These are phyloP conservation scores for Alternaria triticimaculans DNA, from an alignment of 2,329 filamentous ascomycete genomes.

Conservation along the genomic window DNA sequence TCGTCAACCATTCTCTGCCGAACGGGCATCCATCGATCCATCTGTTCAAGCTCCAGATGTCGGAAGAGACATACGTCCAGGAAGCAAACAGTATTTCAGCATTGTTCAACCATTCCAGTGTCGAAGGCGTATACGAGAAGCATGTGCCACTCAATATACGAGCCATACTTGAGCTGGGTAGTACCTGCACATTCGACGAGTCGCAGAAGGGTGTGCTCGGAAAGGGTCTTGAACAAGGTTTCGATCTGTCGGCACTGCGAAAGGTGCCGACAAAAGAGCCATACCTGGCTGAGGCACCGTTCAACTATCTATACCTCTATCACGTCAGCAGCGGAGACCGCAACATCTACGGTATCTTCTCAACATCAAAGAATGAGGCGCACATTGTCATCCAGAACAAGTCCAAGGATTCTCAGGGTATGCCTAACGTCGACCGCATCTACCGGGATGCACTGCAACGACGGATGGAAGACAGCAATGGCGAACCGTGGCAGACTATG, in stretches of 20 bases:
- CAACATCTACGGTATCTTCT: conserved; percentile 94
- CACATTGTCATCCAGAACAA: conserved; percentile 89
- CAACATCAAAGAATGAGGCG: conserved; percentile 78
- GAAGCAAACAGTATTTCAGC: conserved; percentile 82
- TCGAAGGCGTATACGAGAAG: conserved; percentile 97
- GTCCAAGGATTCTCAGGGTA: conserved; percentile 78
- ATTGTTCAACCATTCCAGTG: conserved; percentile 89
- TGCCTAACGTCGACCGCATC: conserved; percentile 89
- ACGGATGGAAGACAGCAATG: conserved; percentile 69
- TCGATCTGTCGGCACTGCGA: conserved; percentile 80
- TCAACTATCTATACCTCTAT: conserved; percentile 90
- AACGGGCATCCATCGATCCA: conserved; percentile 95
- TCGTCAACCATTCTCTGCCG: conserved; percentile 88
- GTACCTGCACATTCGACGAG: conserved; percentile 91
- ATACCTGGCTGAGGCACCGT: conserved; percentile 76
- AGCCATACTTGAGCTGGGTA: conserved; percentile 88
- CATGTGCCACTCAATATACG: conserved; percentile 86
- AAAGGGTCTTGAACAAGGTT: conserved; percentile 90
- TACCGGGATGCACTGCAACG: conserved; percentile 78
- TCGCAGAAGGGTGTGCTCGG: conserved; percentile 88
- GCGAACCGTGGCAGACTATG: conserved; percentile 76
- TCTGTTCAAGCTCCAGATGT: conserved; percentile 90
- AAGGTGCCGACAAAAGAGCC: conserved; percentile 70
- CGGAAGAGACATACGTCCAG: conserved; percentile 84
- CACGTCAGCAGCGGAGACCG: conserved; percentile 90